Conservation (phyloP, 441 rosid species). For the Erysimum cheiri region DNA sequence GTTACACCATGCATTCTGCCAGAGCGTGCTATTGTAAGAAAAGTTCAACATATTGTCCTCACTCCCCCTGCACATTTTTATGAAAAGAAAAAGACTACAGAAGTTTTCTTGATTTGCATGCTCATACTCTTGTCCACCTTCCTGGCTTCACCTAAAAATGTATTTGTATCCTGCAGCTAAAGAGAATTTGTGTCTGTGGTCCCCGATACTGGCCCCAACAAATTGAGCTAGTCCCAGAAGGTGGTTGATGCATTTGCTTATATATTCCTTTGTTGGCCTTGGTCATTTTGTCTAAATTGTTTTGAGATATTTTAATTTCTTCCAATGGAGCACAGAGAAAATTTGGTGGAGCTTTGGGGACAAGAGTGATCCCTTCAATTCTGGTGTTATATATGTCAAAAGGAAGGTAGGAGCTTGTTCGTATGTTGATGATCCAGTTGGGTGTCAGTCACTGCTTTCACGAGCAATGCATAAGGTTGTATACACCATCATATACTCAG, state of each 20-base stretch:
- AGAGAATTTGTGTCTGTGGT: slow-evolving; percentile 83
- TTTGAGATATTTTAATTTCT: slow-evolving; percentile 24
- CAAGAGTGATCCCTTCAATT: slow-evolving; percentile 80
- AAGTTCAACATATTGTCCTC: slow-evolving; percentile 13
- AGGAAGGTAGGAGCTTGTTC: slow-evolving; percentile 98
- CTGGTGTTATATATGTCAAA: slow-evolving; percentile 90
- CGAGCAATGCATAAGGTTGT: slow-evolving; percentile 98
- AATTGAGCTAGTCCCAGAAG: slow-evolving; percentile 87
- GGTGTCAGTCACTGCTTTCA: slow-evolving; percentile 91
- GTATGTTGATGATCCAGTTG: slow-evolving; percentile 94
- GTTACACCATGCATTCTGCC: slow-evolving; percentile 96
- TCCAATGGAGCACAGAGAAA: slow-evolving; percentile 60
- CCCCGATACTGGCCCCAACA: slow-evolving; percentile 98
- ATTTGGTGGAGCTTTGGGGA: slow-evolving; percentile 90
- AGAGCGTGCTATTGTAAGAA: slow-evolving; percentile 92
- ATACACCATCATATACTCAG: slow-evolving; percentile 9
- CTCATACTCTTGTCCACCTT: slow-evolving; percentile 16
- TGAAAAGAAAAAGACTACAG: neutral
- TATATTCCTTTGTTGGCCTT: slow-evolving; percentile 31
- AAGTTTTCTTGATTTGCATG: slow-evolving; percentile 32
- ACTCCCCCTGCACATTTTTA: slow-evolving; percentile 22
- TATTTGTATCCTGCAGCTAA: slow-evolving; percentile 66
- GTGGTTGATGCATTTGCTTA: slow-evolving; percentile 48
- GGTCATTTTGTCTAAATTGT: slow-evolving; percentile 29
- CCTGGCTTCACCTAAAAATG: slow-evolving; percentile 36